phyloP scores from a whole-genome alignment of 768 basidiomycete species.

The Leccinum pellstonianum region DNA sequence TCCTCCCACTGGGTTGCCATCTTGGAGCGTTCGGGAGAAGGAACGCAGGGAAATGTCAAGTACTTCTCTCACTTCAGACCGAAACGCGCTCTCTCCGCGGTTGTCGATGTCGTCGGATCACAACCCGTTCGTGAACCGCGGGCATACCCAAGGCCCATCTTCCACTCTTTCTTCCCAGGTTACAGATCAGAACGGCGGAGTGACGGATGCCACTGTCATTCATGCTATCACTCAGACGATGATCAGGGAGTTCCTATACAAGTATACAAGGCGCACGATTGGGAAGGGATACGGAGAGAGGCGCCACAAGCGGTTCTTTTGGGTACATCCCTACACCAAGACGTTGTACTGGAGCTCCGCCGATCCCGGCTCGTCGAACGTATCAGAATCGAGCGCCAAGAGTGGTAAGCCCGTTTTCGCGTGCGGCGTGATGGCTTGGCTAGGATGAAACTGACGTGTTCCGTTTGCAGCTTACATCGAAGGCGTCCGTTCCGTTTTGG shows the following conservation, averaged over 20 bases:
- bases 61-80: slow-evolving; percentile 68
- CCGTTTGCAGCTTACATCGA: slow-evolving; percentile 79
- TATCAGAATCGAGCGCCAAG: slow-evolving; percentile 92
- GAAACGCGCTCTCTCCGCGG: slow-evolving; percentile 66
- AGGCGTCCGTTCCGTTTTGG: slow-evolving; percentile 86
- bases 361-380: slow-evolving; percentile 87
- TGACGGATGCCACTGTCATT: slow-evolving; percentile 87
- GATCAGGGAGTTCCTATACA: slow-evolving; percentile 98
- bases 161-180: slow-evolving; percentile 45
- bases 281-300: slow-evolving; percentile 89
- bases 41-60: slow-evolving; percentile 61
- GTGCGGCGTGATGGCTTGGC: slow-evolving; percentile 5
- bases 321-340: slow-evolving; percentile 99
- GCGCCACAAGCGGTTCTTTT: slow-evolving; percentile 95
- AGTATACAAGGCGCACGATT: slow-evolving; percentile 88
- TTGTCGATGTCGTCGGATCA: slow-evolving; percentile 83
- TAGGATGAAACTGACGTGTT: slow-evolving; percentile 2
- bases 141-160: slow-evolving; percentile 34
- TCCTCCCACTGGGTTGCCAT: slow-evolving; percentile 43
- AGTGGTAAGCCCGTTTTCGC: slow-evolving; percentile 67
- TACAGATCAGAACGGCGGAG: slow-evolving; percentile 31
- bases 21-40: slow-evolving; percentile 50
- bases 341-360: slow-evolving; percentile 96
- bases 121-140: slow-evolving; percentile 46
- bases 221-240: slow-evolving; percentile 99